Evolutionary conservation across 2,329 filamentous ascomycete species (phyloP), one percentile per base, ranked within the genome.

Genomic region (Colletotrichum sojae): DNA sequence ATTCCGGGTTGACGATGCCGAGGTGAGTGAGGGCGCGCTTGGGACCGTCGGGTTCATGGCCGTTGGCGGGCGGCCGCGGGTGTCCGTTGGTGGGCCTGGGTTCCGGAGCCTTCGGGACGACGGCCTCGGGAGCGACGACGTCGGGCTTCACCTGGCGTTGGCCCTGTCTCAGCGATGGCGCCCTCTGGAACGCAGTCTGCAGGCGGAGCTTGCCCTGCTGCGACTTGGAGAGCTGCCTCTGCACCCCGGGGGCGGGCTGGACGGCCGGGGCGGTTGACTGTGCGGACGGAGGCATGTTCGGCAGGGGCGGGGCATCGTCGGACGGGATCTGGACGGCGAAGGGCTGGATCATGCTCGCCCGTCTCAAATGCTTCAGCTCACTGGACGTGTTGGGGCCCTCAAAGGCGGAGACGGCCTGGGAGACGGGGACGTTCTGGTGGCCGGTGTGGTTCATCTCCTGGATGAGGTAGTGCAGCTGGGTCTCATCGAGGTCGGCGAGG

Each of bases 391-490:
- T 59, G 49, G 43, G 16, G 48, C 40, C 63, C 36, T 69, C 67
- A 15, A 69, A 48, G 2, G 67, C 62, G n/a, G 67, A 51, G 12
- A 69, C 67, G 3, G 67, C 67, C 67, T 69, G 55, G 27, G 56
- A 55, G 12, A 69, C 67, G 31, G 67, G 67, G 5, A 69, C 63
- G 39, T 69, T 60, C 20, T 65, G 67, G 16, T 69, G 67, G 25
- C 67, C 67, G 15, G 67, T 69, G 36, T 69, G 62, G 36, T 69
- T 69, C 67, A 69, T 69, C 67, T 69, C 67, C 45, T 69, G 67
- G 62, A 69, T 69, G 56, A 69, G 67, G n/a, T 69, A 69, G 55
- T 69, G 67, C 18, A 69, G 62, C 20, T 69, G 67, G 36, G 40
- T 69, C 13, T 69, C 67, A 25, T 69, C 67, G 16, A 69, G 67